Evolutionary conservation across 306 rosid genomes (phyloP), one percentile per base, ranked within the genome.

Genomic region (Corylus americana): DNA sequence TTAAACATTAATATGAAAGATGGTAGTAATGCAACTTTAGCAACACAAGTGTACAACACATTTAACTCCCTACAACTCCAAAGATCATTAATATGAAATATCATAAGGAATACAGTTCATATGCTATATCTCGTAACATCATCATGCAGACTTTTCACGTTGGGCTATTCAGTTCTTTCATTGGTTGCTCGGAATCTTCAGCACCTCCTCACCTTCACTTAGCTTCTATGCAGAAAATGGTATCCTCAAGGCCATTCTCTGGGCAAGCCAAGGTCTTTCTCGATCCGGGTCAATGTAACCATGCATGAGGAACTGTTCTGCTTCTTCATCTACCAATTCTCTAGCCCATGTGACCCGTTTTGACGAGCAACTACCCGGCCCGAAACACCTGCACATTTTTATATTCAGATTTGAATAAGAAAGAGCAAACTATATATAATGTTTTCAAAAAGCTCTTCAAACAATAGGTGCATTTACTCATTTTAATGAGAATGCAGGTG

Each of bases 201-300:
- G 17, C 77, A 3, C 45, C 45, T 1, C 25, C 25, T 53, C 78
- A 57, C 64, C 55, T 79, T 27, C 18, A 11, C 25, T 55, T 2
- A 77, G 70, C 72, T 49, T 84, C 79, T 77, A 92, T 47, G 97
- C 97, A 70, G 97, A 92, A 84, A 77, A 85, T 44, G 97, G 97
- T 68, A 92, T 78, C 85, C 79, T 92, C 59, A 81, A 58, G 61
- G 91, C 93, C 98, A 94, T 86, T 83, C 82, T 92, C 81, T 82
- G 97, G 55, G 93, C 88, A 80, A 94, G 97, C 97, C 98, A 92
- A 76, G 97, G 94, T 85, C 83, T 87, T 39, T 82, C 67, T 29
- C 77, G 55, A 66, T 92, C 88, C 6, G 98, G 97, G 69, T 92
- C 98, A 71, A 94, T 87, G 80, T 83, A 94, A 31, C 50, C 3